A percentile compares a stretch with the other conserved stretches of the same genome.
These are phyloP conservation scores for Suillus decipiens DNA, from an alignment of 768 basidiomycete genomes.

Conservation along the genomic window DNA sequence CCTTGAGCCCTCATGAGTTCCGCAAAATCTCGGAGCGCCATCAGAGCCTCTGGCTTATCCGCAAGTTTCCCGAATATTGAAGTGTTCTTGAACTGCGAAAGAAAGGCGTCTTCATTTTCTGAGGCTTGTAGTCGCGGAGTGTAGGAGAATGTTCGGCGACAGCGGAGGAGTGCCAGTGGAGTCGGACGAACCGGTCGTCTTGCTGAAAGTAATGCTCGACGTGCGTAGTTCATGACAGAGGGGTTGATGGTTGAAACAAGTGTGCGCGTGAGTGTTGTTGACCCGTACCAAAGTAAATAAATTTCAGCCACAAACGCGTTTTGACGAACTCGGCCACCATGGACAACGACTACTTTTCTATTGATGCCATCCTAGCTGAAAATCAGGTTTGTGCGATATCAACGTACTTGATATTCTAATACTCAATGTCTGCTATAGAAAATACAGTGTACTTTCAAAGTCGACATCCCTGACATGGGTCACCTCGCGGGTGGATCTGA, in stretches of 20 bases:
- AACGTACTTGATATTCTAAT: not conserved
- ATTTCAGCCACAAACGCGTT: conserved; percentile 25
- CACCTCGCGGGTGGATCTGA: conserved; percentile 87
- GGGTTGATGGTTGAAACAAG: not conserved
- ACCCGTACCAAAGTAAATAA: not conserved
- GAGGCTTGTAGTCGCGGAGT: conserved; percentile 33
- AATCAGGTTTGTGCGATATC: conserved; percentile 63
- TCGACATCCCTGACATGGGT: conserved; percentile 82
- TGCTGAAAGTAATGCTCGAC: conserved; percentile 18
- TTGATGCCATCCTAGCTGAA: conserved; percentile 89
- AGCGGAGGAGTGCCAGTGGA: conserved; percentile 13
- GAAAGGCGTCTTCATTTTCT: conserved; percentile 35
- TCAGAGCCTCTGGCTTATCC: conserved; percentile 50
- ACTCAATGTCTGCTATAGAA: conserved; percentile 50
- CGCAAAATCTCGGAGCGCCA: conserved; percentile 47
- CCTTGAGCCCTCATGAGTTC: conserved; percentile 52
- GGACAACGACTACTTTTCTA: conserved; percentile 92
- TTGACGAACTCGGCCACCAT: conserved; percentile 39
- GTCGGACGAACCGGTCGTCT: conserved; percentile 19
- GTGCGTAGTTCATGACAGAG: conserved; percentile 25
- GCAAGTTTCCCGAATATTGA: conserved; percentile 48
- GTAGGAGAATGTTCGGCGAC: conserved; percentile 31
- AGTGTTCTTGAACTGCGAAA: conserved; percentile 47
- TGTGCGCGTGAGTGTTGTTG: not conserved
- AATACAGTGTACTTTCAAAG: conserved; percentile 91